Percentiles rank a stretch among this genome's conserved stretches.
These are phyloP conservation scores for Cytospora paraplurivora DNA, from an alignment of 2,329 filamentous ascomycete genomes.

Conservation along the genomic window DNA sequence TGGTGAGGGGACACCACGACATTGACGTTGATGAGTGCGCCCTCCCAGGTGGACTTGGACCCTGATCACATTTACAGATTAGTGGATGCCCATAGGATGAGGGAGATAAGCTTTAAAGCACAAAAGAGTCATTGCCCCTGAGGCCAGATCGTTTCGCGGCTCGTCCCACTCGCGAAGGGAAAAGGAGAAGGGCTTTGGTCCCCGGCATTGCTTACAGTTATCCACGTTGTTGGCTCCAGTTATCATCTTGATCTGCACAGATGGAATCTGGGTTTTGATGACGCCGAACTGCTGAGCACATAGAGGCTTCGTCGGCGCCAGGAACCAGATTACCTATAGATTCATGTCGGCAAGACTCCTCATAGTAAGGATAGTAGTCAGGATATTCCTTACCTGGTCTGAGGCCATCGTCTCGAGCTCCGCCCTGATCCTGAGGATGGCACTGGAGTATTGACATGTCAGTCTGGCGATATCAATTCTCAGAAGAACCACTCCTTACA, in stretches of 20 bases:
- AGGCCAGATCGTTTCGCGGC: neutral
- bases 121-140: neutral
- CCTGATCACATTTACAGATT: neutral
- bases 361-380: neutral
- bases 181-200: neutral
- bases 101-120: neutral
- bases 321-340: constrained; percentile 67
- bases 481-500: constrained; percentile 52
- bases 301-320: constrained; percentile 69
- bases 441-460: constrained; percentile 45
- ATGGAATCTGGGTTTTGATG: constrained; percentile 61
- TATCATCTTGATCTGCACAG: constrained; percentile 62
- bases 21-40: constrained; percentile 62
- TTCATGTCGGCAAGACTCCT: constrained; percentile 25
- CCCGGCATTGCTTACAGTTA: constrained; percentile 56
- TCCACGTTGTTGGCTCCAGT: constrained; percentile 71
- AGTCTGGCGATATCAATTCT: constrained; percentile 6
- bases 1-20: constrained; percentile 80
- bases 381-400: constrained; percentile 52
- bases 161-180: neutral
- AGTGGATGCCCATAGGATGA: neutral
- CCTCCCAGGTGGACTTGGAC: constrained; percentile 68
- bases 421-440: constrained; percentile 65
- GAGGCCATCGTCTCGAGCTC: constrained; percentile 59
- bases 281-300: constrained; percentile 67